Conservation (phyloP, 2,329 filamentous ascomycete species). For the Diplodia corticola region DNA sequence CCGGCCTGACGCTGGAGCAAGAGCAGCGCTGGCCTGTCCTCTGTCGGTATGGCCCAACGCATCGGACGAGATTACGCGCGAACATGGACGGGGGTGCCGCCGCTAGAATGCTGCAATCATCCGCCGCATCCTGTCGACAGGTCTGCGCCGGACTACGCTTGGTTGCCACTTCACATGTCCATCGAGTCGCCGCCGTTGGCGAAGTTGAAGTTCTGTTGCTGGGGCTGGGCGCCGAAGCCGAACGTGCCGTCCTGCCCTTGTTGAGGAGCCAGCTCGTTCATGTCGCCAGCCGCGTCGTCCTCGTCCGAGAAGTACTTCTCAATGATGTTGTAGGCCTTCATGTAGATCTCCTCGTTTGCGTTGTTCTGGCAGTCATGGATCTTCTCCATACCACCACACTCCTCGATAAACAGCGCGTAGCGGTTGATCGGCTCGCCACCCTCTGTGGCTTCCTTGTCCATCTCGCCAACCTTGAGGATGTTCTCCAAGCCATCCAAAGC, state of each 20-base stretch:
- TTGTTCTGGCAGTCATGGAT: conserved; percentile 99
- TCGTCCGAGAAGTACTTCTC: conserved; percentile 99
- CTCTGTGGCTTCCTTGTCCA: conserved; percentile 89
- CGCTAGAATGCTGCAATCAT: background rate
- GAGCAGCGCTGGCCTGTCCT: conserved; percentile 17
- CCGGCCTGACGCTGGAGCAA: background rate
- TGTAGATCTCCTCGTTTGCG: conserved; percentile 99
- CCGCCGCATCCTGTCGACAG: conserved; percentile 6
- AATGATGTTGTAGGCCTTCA: conserved; percentile 99
- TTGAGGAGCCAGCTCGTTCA: conserved; percentile 75
- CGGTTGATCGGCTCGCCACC: conserved; percentile 82
- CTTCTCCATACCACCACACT: conserved; percentile 99
- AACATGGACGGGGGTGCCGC: background rate
- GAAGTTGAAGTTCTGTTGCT: conserved; percentile 85
- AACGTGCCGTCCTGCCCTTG: conserved; percentile 74
- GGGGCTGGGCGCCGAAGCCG: conserved; percentile 68
- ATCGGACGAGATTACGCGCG: background rate
- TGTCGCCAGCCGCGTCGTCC: conserved; percentile 75
- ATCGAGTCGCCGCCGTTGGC: conserved; percentile 73
- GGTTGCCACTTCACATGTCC: conserved; percentile 62
- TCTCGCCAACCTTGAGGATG: conserved; percentile 98
- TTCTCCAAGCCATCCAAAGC: conserved; percentile 97
- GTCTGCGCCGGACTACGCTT: conserved; percentile 1
- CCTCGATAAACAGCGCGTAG: conserved; percentile 97
- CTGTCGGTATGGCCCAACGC: conserved; percentile 17